phyloP scores from a whole-genome alignment of 352 stramenopile species.

The Phytopythium oedochilum region DNA sequence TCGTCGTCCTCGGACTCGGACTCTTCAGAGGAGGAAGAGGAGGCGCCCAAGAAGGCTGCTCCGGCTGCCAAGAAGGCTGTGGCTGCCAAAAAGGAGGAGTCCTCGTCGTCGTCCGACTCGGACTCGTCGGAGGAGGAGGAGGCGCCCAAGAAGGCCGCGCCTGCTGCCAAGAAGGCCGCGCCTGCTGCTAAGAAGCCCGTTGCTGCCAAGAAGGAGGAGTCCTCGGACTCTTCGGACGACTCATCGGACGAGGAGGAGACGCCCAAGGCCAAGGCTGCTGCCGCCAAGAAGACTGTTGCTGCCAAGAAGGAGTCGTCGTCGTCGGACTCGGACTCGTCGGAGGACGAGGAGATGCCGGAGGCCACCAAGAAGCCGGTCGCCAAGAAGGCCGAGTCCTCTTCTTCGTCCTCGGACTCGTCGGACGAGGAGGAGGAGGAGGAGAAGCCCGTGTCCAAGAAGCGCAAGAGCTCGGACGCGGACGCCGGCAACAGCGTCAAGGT shows the following conservation, averaged over 20 bases:
- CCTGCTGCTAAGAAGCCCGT: slow-evolving; percentile 20
- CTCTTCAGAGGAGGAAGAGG: no score
- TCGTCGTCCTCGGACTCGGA: slow-evolving; percentile 36
- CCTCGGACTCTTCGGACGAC: slow-evolving; percentile 21
- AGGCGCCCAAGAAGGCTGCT: slow-evolving; percentile 36
- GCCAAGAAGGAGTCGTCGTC: slow-evolving; percentile 16
- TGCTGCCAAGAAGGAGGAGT: slow-evolving; percentile 16
- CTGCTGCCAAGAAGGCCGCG: slow-evolving; percentile 32
- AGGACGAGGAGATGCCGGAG: slow-evolving; percentile 44
- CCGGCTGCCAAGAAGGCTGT: slow-evolving; percentile 25
- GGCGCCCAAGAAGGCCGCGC: slow-evolving; percentile 17
- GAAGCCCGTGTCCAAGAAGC: slow-evolving; percentile 73
- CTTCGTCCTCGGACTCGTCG: slow-evolving; percentile 36
- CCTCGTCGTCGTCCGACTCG: slow-evolving; percentile 32
- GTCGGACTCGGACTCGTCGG: slow-evolving; percentile 15
- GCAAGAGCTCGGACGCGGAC: slow-evolving; percentile 73
- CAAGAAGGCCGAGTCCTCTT: slow-evolving; percentile 32
- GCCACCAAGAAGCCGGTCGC: slow-evolving; percentile 34
- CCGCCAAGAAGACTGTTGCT: slow-evolving; percentile 7
- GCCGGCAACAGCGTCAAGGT: slow-evolving; percentile 58
- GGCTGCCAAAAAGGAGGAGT: no score
- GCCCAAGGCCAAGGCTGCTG: slow-evolving; percentile 15
- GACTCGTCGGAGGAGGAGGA: slow-evolving; percentile 35
- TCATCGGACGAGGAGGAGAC: slow-evolving; percentile 53
- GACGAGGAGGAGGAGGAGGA: slow-evolving; percentile 74